Base-by-base conservation (phyloP, 2,329 filamentous ascomycete genomes). In the Chlorencoelia australis region DNA sequence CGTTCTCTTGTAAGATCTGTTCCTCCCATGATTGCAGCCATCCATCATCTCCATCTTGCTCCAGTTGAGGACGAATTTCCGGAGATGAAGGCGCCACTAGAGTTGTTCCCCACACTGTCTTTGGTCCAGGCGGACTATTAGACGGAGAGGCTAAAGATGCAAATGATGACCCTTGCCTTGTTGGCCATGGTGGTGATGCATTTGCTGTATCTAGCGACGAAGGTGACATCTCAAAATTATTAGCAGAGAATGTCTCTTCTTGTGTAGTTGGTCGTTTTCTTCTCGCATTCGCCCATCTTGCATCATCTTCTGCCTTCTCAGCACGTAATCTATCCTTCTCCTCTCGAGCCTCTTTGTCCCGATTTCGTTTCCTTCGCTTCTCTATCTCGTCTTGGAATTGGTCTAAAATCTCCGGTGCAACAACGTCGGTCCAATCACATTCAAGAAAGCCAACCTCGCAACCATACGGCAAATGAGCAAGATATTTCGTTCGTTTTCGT, bases 91-190 rank as follows among this genome's bases (percentile, higher is more conserved):
- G 64, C 2, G 65, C 54, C 3, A 94, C 63, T 0, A 72, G 75
- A 3, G 73, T 69, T 1, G 89, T 96, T n/a, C 89, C 89, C 89
- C 89, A 96, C 1, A 96, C 85, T 0, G 89, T 96, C 43, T 77
- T 78, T 26, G 73, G 67, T 1, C 76, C 74, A 5, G 75, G 79
- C 0, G 88, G 87, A 44, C 83, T 93, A 1, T 83, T 88, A 4
- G 85, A 88, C 48, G 88, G 78, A 2, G 79, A 80, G 1, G 83
- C 82, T 15, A 94, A 62, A 2, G 75, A 73, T 21, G 71, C 71
- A 49, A 85, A 86, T 0, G 73, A 75, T 9, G 68, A 66, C 14
- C 73, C 66, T 31, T 69, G 66, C 1, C 73, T 72, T 7, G 75
- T 69, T 4, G 71, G 65, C 48, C 63, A 70, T 1, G 66, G 67